Evolutionary conservation across 129 eudicot genomes (phyloP).

Genomic region (Flaveria sonorensis): DNA sequence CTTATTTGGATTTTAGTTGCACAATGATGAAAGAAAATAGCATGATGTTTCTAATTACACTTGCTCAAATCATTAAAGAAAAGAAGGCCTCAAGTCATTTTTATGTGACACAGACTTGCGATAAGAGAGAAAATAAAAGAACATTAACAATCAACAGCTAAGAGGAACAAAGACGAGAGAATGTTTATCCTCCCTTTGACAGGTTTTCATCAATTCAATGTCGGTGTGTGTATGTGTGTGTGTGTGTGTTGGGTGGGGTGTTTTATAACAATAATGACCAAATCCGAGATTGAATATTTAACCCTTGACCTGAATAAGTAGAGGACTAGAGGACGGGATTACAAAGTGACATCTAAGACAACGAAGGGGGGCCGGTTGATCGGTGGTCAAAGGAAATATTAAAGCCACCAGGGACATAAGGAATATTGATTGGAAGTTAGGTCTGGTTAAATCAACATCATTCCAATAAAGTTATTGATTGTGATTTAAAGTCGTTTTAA

Average conservation of each 20-base stretch:
- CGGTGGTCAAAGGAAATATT: slow-evolving; percentile 5
- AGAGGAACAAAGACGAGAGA: not conserved
- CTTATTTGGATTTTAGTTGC: not conserved
- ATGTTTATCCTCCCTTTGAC: not conserved
- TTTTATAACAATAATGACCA: not conserved
- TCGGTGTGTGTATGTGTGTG: not conserved
- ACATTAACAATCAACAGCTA: slow-evolving; percentile 23
- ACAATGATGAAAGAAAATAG: slow-evolving; percentile 10
- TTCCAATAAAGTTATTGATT: not conserved
- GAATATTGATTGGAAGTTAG: slow-evolving; percentile 1
- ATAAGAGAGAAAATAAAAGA: slow-evolving; percentile 9
- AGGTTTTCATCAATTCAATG: not conserved
- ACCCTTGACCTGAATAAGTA: not conserved
- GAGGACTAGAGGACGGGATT: not conserved
- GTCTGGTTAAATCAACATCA: not conserved
- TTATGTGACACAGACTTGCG: not conserved
- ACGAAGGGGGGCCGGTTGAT: slow-evolving; percentile 6
- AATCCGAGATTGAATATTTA: not conserved
- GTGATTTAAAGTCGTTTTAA: not conserved
- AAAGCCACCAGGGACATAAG: slow-evolving; percentile 9
- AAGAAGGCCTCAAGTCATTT: not conserved
- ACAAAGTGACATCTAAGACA: not conserved
- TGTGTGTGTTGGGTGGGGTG: not conserved
- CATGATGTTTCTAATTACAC: not conserved
- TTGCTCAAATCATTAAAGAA: slow-evolving; percentile 4